Evolutionary conservation across 2,329 filamentous ascomycete genomes (phyloP).

Genomic region (Shiraia sp.): DNA sequence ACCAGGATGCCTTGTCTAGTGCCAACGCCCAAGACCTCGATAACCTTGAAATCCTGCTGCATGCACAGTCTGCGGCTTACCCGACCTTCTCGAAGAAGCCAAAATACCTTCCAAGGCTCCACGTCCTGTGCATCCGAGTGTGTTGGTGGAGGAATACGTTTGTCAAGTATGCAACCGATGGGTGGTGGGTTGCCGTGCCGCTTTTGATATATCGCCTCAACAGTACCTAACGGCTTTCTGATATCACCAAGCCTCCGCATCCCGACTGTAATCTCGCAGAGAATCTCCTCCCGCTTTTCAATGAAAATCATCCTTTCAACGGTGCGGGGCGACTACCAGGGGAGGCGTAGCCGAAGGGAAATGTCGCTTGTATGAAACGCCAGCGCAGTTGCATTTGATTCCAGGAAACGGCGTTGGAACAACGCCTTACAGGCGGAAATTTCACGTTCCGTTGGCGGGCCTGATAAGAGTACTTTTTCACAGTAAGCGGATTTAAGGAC

Average conservation of each 20-base stretch:
- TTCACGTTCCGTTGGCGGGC: slow-evolving; percentile 31
- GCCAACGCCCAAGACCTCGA: slow-evolving; percentile 24
- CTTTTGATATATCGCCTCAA: slow-evolving; percentile 13
- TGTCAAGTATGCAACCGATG: slow-evolving; percentile 1
- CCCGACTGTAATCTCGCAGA: slow-evolving; percentile 21
- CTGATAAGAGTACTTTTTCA: slow-evolving; percentile 10
- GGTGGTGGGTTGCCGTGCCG: slow-evolving; percentile 8
- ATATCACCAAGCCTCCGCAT: slow-evolving; percentile 16
- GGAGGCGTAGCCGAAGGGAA: slow-evolving; percentile 20
- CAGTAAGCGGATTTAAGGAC: slow-evolving; percentile 16
- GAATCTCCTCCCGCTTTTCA: slow-evolving; percentile 17
- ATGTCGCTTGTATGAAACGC: slow-evolving; percentile 15
- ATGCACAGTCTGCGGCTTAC: slow-evolving; percentile 15
- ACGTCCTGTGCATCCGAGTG: slow-evolving; percentile 9
- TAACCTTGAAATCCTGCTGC: slow-evolving; percentile 15
- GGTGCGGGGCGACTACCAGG: slow-evolving; percentile 21
- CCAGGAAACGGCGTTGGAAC: slow-evolving; percentile 18
- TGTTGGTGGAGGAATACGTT: slow-evolving; percentile 6
- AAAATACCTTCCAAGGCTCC: slow-evolving; percentile 24
- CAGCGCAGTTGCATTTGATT: slow-evolving; percentile 16
- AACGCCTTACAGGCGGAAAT: slow-evolving; percentile 31
- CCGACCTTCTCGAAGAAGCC: slow-evolving; percentile 36
- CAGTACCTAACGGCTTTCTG: slow-evolving; percentile 31
- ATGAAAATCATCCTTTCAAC: slow-evolving; percentile 25
- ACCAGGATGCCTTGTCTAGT: slow-evolving; percentile 18